These are phyloP conservation scores for Aureobasidium sp. DNA, from an alignment of 2,329 filamentous ascomycete species.

Conservation along the genomic window DNA sequence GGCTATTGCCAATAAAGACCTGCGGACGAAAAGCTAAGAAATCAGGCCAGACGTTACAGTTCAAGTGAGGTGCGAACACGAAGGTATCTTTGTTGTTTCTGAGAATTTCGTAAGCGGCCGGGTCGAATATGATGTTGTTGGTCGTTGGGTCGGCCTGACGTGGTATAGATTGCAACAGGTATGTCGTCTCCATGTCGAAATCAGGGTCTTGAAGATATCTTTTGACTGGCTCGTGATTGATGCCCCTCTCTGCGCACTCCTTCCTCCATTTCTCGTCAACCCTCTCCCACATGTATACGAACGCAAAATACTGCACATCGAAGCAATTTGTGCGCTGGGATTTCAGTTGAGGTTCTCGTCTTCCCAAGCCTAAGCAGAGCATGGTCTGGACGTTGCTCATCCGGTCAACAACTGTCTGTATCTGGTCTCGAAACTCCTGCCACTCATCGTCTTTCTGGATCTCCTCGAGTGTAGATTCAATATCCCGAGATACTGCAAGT, in stretches of 20 bases:
- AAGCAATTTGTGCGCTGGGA: not conserved
- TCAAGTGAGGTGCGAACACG: not conserved
- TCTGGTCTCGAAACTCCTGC: not conserved
- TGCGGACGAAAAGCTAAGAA: not conserved
- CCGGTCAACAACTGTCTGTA: not conserved
- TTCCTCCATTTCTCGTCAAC: not conserved
- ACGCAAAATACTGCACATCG: not conserved
- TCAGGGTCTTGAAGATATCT: not conserved
- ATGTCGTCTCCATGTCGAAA: not conserved
- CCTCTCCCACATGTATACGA: not conserved
- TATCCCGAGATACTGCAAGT: not conserved
- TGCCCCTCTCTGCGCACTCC: not conserved
- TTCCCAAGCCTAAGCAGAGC: not conserved
- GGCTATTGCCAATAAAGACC: not conserved
- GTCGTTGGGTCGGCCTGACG: not conserved
- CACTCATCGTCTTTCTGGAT: not conserved
- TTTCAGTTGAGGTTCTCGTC: not conserved
- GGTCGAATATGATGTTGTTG: not conserved
- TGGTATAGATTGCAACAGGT: not conserved
- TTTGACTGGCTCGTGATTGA: not conserved
- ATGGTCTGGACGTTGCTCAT: not conserved
- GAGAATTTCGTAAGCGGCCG: not conserved
- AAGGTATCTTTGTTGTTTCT: not conserved
- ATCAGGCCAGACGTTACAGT: not conserved
- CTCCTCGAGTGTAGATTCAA: not conserved